Base-by-base conservation (phyloP, 352 stramenopile species). In the Phytophthora citrophthora region DNA sequence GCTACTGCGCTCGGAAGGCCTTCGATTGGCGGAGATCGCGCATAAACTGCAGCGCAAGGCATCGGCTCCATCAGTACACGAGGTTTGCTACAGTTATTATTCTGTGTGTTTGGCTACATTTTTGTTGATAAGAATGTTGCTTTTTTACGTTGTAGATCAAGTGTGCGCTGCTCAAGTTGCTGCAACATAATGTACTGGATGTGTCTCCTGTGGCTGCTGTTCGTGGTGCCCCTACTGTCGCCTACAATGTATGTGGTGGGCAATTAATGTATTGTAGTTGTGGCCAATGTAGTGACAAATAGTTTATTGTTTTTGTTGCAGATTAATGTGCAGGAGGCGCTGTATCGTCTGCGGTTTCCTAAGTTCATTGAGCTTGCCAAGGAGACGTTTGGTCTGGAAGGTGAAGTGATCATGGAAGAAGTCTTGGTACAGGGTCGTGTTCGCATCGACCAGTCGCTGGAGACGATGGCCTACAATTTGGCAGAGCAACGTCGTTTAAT, bases 361-460 rank as follows among this genome's bases (percentile, higher is more conserved):
- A 90, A 81, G 68, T 96, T 95, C 60, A 86, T 93, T 11, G 81
- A 96, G 70, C 70, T 85, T 43, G 81, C 85, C 34, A 91, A 91
- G 54, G 72, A 92, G 34, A 55, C 56, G 13, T 96, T 96, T 59
- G 88, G 88, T 32, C 45, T 85, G 9, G 84, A 91, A 63, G 88
- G 88, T 31, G 86, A 94, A 51, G 79, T 96, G 27, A 86, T 96
- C 34, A 96, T 96, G 88, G 86, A 96, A 54, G 88, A 96, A 58
- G 61, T 96, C n/a, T 56, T 96, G 5, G 83, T 94, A 36, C 84
- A 93, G 44, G 88, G 88, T 7, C 82, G 88, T 53, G 76, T 96
- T 50, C 88, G 88, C 10, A 81, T 96, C 43, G 88, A 95, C 72
- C 86, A 96, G 67, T 94, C 84, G 27, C 49, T 96, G 32, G 86